Conservation (phyloP, 139 green algal species). For the Tetradesmus obliquus region DNA sequence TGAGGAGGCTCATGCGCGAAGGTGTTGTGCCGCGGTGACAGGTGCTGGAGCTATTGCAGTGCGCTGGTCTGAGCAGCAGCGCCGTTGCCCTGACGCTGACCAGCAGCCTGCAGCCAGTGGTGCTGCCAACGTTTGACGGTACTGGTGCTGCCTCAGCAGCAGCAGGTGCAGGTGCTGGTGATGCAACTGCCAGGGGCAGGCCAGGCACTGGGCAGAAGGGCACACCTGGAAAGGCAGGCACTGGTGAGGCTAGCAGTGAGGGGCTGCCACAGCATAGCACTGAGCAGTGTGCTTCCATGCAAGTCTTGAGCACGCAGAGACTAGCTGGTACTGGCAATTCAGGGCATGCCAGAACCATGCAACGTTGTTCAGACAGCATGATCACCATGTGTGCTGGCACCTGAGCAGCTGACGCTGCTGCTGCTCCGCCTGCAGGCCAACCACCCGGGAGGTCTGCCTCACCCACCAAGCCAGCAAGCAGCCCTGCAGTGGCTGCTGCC, state of each 20-base stretch:
- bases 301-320: too few relatives aligned
- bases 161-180: background rate
- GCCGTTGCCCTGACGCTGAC: background rate
- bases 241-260: background rate
- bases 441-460: background rate
- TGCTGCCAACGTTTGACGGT: background rate
- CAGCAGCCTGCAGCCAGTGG: background rate
- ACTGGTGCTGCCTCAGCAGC: background rate
- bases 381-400: too few relatives aligned
- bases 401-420: background rate
- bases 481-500: background rate
- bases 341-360: too few relatives aligned
- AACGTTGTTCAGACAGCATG: too few relatives aligned
- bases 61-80: background rate
- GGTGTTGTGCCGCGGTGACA: conserved; percentile 21
- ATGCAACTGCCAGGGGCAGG: background rate
- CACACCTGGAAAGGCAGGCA: background rate
- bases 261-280: too few relatives aligned
- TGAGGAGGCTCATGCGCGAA: background rate
- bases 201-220: conserved; percentile 5
- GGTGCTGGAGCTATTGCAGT: conserved; percentile 43
- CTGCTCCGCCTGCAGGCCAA: background rate
- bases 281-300: too few relatives aligned
- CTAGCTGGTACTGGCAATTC: too few relatives aligned
- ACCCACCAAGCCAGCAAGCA: conserved; percentile 3